Evolutionary conservation across 495 filamentous ascomycete genomes (phyloP).

Genomic region (Penicillium samsonianum): DNA sequence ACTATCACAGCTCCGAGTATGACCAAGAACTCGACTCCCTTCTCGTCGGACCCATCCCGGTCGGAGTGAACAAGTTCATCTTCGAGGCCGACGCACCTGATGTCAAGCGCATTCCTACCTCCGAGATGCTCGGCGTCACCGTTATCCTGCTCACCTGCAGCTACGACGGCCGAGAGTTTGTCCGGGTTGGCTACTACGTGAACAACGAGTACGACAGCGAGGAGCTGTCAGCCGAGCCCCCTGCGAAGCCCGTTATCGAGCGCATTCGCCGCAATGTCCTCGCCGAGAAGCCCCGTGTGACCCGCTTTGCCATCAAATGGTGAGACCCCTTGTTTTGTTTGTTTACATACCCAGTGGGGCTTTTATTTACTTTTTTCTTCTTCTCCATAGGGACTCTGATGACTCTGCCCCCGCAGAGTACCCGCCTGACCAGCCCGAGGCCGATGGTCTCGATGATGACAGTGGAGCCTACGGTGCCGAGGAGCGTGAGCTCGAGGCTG

Average conservation of each 20-base stretch:
- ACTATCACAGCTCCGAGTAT: constrained; percentile 72
- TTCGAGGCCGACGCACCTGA: constrained; percentile 95
- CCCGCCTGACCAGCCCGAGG: constrained; percentile 96
- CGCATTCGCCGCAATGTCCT: constrained; percentile 88
- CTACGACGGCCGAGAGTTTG: constrained; percentile 95
- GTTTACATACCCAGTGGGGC: constrained; percentile 2
- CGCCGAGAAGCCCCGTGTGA: constrained; percentile 95
- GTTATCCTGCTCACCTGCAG: constrained; percentile 95
- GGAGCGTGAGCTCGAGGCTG: constrained; percentile 54
- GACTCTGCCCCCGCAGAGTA: constrained; percentile 94
- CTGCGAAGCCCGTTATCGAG: constrained; percentile 87
- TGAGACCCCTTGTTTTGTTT: constrained; percentile 42
- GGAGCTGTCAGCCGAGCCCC: constrained; percentile 82
- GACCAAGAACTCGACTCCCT: constrained; percentile 98
- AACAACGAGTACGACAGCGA: constrained; percentile 98
- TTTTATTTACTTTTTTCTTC: constrained; percentile 7
- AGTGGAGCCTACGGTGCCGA: constrained; percentile 85
- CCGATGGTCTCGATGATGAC: constrained; percentile 82
- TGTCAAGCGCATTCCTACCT: constrained; percentile 82
- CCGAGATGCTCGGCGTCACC: constrained; percentile 94
- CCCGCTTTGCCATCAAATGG: constrained; percentile 99
- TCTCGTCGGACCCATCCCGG: constrained; percentile 92
- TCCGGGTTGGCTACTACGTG: constrained; percentile 97
- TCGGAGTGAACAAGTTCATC: constrained; percentile 97
- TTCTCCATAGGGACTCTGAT: constrained; percentile 81